Evolutionary conservation across 768 basidiomycete genomes (phyloP).

Genomic region (Psilocybe cubensis): DNA sequence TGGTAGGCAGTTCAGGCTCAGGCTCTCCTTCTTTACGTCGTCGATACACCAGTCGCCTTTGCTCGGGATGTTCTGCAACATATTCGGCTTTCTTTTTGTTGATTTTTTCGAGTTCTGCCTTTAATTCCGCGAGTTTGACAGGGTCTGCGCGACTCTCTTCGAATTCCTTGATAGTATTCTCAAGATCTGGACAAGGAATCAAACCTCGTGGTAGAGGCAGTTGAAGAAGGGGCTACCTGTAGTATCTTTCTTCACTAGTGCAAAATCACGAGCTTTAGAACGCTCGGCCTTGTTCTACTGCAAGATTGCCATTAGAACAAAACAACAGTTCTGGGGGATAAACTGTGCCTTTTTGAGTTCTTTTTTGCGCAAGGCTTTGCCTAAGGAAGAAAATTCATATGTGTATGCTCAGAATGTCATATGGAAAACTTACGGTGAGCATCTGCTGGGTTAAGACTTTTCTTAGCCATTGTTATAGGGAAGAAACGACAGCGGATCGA

Average conservation of each 20-base stretch:
- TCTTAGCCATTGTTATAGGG: slow-evolving; percentile 72
- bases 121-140: slow-evolving; percentile 70
- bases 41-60: slow-evolving; percentile 81
- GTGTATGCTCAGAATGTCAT: not conserved
- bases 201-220: not conserved
- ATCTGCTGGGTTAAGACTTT: slow-evolving; percentile 92
- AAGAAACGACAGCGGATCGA: not conserved
- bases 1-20: slow-evolving; percentile 39
- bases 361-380: slow-evolving; percentile 91
- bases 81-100: slow-evolving; percentile 91
- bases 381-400: slow-evolving; percentile 42
- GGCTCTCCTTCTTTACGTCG: slow-evolving; percentile 51
- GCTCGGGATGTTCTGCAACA: slow-evolving; percentile 92
- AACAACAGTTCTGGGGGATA: not conserved
- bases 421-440: slow-evolving; percentile 70
- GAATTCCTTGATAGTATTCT: slow-evolving; percentile 76
- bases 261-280: slow-evolving; percentile 80
- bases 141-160: slow-evolving; percentile 57
- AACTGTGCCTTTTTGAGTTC: slow-evolving; percentile 87
- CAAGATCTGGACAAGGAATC: slow-evolving; percentile 58
- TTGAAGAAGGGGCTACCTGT: slow-evolving; percentile 49
- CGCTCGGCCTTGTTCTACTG: slow-evolving; percentile 92
- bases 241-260: slow-evolving; percentile 95
- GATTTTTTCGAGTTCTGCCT: slow-evolving; percentile 78
- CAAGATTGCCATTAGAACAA: slow-evolving; percentile 26